A percentile compares a stretch with the other conserved stretches of the same genome.
These are phyloP conservation scores for Nakaseomyces uthaithaninus DNA, from an alignment of 1,139 yeast genomes.

Conservation along the genomic window DNA sequence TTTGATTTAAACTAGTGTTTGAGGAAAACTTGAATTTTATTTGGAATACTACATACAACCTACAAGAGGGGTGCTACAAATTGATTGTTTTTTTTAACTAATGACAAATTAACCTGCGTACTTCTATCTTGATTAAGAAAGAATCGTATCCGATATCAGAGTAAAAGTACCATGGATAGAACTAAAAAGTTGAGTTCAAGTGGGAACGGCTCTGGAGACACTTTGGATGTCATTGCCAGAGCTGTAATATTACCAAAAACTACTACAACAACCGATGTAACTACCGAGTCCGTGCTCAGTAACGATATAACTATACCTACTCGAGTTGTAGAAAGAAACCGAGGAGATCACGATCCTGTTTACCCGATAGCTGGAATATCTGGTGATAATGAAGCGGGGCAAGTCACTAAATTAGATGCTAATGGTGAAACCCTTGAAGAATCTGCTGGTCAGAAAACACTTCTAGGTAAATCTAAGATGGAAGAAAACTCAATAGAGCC, in stretches of 20 bases:
- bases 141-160: too few relatives aligned
- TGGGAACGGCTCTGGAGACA: neutral
- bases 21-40: too few relatives aligned
- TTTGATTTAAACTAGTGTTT: too few relatives aligned
- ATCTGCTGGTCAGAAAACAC: neutral
- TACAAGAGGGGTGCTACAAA: too few relatives aligned
- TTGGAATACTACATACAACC: too few relatives aligned
- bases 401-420: neutral
- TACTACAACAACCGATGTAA: constrained; percentile 2
- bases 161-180: too few relatives aligned
- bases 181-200: too few relatives aligned
- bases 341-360: neutral
- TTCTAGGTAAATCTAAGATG: neutral
- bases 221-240: constrained; percentile 2
- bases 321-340: neutral
- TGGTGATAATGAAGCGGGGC: neutral
- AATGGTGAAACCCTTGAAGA: neutral
- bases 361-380: too few relatives aligned
- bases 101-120: too few relatives aligned
- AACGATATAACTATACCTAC: constrained; percentile 6
- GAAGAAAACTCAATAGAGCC: constrained; percentile 3
- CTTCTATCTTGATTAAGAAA: too few relatives aligned
- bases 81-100: too few relatives aligned
- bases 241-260: constrained; percentile 2
- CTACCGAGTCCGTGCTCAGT: constrained; percentile 2